Evolutionary conservation across 75 land plant species (phyloP), one percentile per base, ranked within the genome.

Genomic region (Cryptomeria japonica): DNA sequence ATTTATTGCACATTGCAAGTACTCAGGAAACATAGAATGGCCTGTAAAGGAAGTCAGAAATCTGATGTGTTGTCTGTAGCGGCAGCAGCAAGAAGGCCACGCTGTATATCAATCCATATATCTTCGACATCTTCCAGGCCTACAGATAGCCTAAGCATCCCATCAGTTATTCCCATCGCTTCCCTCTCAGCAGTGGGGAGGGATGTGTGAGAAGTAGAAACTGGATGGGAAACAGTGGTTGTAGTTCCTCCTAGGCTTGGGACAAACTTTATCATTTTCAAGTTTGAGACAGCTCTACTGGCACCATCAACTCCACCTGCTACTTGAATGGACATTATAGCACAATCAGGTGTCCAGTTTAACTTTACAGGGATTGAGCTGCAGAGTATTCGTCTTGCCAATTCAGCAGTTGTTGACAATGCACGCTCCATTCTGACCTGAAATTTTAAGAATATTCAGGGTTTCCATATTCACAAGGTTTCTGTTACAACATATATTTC

Each of bases 361-460:
- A 83, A 28, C n/a, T 32, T 25, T 39, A 89, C 42, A 31, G 42
- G 78, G 3, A 87, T 36, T 37, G 28, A 55, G 75, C 89, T 80
- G 15, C 14, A 72, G 11, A 41, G 15, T 38, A 80, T 68, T 51
- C 83, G n/a, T 25, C 42, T 34, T 36, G 77, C 39, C 11, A 89
- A 55, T 25, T 42, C 61, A 16, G 31, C 47, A 56, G 89, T 85
- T 41, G 90, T 53, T 19, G 53, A 32, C 86, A 90, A 89, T 39
- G 84, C 46, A 42, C 86, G 90, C 85, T 89, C 73, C 89, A 89
- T 87, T 39, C 90, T 89, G 19, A 89, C 89, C 90, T 89, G 42
- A 34, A 32, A 75, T 75, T 75, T 51, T 51, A 13, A 51, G 55
- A 11, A 75, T 75, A 34, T 51, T 51, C 55, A 51, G 14, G 12